These are phyloP conservation scores for Posidonia oceanica DNA, from an alignment of 116 monocot species.

Conservation along the genomic window DNA sequence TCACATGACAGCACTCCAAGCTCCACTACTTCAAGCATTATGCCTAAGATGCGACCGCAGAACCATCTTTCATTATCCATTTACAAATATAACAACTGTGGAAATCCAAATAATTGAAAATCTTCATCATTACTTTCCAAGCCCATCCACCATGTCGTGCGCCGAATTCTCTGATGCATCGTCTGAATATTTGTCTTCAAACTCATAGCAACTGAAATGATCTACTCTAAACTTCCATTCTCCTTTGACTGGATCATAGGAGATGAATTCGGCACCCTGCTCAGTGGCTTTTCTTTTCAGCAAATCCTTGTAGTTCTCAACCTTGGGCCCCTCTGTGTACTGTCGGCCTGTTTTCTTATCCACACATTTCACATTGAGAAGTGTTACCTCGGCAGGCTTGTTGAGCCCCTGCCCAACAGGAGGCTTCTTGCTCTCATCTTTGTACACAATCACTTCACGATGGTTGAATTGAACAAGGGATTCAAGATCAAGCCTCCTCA, in stretches of 20 bases:
- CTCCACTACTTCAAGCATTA: too few relatives aligned
- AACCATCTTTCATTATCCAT: too few relatives aligned
- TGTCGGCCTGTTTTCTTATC: constrained; percentile 74
- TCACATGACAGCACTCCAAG: too few relatives aligned
- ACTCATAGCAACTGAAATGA: constrained; percentile 65
- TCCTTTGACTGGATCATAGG: constrained; percentile 54
- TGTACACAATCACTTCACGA: constrained; percentile 86
- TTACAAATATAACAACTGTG: too few relatives aligned
- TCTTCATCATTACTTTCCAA: background rate
- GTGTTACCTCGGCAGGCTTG: constrained; percentile 78
- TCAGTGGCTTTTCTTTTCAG: constrained; percentile 60
- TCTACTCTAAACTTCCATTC: constrained; percentile 89
- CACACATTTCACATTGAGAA: constrained; percentile 72
- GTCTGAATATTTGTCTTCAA: constrained; percentile 12
- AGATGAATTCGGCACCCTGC: constrained; percentile 84
- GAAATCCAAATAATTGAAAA: too few relatives aligned
- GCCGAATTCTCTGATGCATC: background rate
- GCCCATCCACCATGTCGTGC: background rate
- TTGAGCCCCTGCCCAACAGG: constrained; percentile 78
- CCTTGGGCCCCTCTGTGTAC: constrained; percentile 51
- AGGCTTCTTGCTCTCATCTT: constrained; percentile 76
- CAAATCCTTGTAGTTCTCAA: constrained; percentile 78
- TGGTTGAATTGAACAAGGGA: constrained; percentile 70
- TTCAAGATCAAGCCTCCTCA: constrained; percentile 73
- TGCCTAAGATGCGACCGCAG: too few relatives aligned